These are phyloP conservation scores for Alternaria solani DNA, from an alignment of 2,329 filamentous ascomycete species.

Conservation along the genomic window DNA sequence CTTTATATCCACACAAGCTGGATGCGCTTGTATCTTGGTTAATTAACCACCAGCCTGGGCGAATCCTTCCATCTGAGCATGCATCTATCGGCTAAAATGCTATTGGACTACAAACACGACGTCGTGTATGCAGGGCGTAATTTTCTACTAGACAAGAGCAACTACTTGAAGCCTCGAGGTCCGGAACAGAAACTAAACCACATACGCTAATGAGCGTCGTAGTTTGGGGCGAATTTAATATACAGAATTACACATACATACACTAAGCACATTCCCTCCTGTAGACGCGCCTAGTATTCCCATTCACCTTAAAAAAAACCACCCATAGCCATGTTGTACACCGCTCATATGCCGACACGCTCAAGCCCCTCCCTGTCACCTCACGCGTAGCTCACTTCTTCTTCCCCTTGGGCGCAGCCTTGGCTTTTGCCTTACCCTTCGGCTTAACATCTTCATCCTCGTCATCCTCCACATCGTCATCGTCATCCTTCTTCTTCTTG, in stretches of 20 bases:
- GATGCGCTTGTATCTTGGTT: background rate
- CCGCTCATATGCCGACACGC: background rate
- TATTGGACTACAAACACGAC: no score
- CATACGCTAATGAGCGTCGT: no score
- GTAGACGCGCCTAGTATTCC: background rate
- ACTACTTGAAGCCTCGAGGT: no score
- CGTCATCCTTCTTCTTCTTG: slow-evolving; percentile 49
- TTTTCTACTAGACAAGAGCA: no score
- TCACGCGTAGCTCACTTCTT: slow-evolving; percentile 7
- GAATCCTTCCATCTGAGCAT: no score
- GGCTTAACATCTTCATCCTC: slow-evolving; percentile 57
- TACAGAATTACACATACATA: background rate
- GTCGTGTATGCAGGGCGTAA: no score
- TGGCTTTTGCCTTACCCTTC: slow-evolving; percentile 57
- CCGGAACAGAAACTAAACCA: no score
- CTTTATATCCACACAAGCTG: background rate
- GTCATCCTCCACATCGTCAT: slow-evolving; percentile 36
- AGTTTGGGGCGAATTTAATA: no score
- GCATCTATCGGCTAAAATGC: no score
- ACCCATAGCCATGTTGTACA: background rate
- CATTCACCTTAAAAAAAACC: background rate
- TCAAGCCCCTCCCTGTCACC: background rate
- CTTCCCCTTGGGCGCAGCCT: slow-evolving; percentile 41
- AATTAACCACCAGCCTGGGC: no score
- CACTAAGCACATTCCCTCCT: background rate